Percentiles rank a stretch among this genome's conserved stretches.
These are phyloP conservation scores for Ganoderma lingzhi DNA, from an alignment of 1,284 basidiomycete species.

Conservation along the genomic window DNA sequence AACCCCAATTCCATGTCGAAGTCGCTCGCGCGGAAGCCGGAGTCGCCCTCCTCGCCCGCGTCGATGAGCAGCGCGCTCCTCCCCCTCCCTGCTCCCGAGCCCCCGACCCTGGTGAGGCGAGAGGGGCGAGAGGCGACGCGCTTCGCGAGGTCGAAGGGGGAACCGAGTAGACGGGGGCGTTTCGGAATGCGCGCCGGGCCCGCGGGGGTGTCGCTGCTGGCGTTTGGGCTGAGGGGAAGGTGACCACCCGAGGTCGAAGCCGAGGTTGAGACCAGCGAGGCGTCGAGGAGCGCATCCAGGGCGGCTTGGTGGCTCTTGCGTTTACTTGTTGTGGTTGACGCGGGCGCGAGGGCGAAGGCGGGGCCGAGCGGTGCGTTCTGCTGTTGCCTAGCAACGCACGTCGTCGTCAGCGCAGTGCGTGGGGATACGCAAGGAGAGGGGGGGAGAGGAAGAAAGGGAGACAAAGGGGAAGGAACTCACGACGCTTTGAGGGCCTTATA, in stretches of 20 bases:
- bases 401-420: background rate
- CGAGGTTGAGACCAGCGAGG: slow-evolving; percentile 18
- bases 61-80: slow-evolving; percentile 17
- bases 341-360: background rate
- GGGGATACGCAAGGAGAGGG: background rate
- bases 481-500: slow-evolving; percentile 35
- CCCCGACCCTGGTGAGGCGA: background rate
- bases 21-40: slow-evolving; percentile 10
- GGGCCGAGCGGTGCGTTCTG: slow-evolving; percentile 10
- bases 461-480: slow-evolving; percentile 27
- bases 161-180: slow-evolving; percentile 40
- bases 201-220: slow-evolving; percentile 18
- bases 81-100: background rate
- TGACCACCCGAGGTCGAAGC: background rate
- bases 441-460: background rate
- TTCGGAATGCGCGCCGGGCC: slow-evolving; percentile 36
- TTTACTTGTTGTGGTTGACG: slow-evolving; percentile 24
- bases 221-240: background rate
- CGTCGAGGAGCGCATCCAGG: slow-evolving; percentile 26
- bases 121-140: slow-evolving; percentile 23
- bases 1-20: background rate
- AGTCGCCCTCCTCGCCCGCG: slow-evolving; percentile 19
- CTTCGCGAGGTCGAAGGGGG: slow-evolving; percentile 35
- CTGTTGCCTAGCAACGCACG: slow-evolving; percentile 16
- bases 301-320: slow-evolving; percentile 38